These are phyloP conservation scores for Trypanosoma rangeli DNA, from an alignment of 208 protist genomes.

Conservation along the genomic window DNA sequence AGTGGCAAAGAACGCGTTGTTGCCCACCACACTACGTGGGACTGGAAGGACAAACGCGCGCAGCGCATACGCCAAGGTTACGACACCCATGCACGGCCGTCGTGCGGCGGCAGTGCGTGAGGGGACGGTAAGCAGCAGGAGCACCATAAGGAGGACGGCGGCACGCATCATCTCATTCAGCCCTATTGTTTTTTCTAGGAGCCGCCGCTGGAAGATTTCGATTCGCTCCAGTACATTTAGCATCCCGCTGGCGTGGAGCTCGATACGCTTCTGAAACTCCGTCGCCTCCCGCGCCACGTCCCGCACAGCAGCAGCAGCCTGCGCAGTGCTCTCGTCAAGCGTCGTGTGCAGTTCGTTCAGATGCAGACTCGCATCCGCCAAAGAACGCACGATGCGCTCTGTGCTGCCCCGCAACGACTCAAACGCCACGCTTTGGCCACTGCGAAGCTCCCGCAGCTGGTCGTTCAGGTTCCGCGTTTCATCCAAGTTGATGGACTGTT, in stretches of 20 bases:
- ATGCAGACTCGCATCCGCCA: constrained; percentile 31
- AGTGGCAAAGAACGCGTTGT: constrained; percentile 30
- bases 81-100: constrained; percentile 43
- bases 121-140: constrained; percentile 44
- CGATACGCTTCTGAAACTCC: constrained; percentile 42
- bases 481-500: constrained; percentile 35
- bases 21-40: constrained; percentile 11
- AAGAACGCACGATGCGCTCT: constrained; percentile 27
- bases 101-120: constrained; percentile 50
- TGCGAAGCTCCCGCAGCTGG: constrained; percentile 37
- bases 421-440: constrained; percentile 41
- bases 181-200: constrained; percentile 38
- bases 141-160: constrained; percentile 17
- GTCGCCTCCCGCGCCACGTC: constrained; percentile 27
- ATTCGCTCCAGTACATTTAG: constrained; percentile 47
- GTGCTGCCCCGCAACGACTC: constrained; percentile 32
- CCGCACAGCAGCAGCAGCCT: constrained; percentile 13
- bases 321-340: constrained; percentile 20
- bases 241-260: constrained; percentile 51
- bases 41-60: constrained; percentile 36
- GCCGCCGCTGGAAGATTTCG: constrained; percentile 40
- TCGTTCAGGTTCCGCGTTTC: constrained; percentile 32
- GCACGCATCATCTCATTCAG: constrained; percentile 25
- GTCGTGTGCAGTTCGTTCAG: constrained; percentile 12
- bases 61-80: constrained; percentile 30